These are phyloP conservation scores for Sporothrix sp. DNA, from an alignment of 2,329 filamentous ascomycete species.

Conservation along the genomic window DNA sequence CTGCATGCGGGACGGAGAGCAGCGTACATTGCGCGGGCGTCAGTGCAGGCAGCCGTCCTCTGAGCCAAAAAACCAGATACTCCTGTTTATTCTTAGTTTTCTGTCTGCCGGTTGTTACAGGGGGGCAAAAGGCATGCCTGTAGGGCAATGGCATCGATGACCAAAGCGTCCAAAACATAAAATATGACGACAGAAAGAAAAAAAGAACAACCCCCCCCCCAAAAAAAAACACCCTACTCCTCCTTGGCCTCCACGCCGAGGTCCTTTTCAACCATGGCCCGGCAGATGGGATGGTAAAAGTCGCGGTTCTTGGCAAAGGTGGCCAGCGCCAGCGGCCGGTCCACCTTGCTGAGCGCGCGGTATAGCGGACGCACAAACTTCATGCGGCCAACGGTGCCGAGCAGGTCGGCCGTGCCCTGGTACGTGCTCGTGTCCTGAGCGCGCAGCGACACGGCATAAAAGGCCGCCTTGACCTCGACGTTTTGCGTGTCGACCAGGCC, in stretches of 20 bases:
- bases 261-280: conserved; percentile 78
- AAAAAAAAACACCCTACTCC: background rate
- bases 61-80: too few species aligned
- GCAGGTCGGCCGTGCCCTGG: conserved; percentile 58
- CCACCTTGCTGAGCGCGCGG: conserved; percentile 62
- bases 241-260: conserved; percentile 33
- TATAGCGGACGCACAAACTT: conserved; percentile 91
- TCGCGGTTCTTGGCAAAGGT: conserved; percentile 82
- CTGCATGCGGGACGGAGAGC: too few species aligned
- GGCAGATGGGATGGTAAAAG: conserved; percentile 94
- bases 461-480: conserved; percentile 74
- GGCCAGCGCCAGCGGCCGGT: conserved; percentile 62
- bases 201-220: background rate
- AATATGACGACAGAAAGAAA: background rate
- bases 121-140: too few species aligned
- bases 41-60: too few species aligned
- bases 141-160: too few species aligned
- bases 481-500: conserved; percentile 66
- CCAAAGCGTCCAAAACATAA: background rate
- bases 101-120: too few species aligned
- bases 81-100: too few species aligned
- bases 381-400: conserved; percentile 84
- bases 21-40: too few species aligned
- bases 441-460: conserved; percentile 67
- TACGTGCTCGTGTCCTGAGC: conserved; percentile 63